Conservation (phyloP, 176 grass and related monocot genomes). For the Triticum turgidum region DNA sequence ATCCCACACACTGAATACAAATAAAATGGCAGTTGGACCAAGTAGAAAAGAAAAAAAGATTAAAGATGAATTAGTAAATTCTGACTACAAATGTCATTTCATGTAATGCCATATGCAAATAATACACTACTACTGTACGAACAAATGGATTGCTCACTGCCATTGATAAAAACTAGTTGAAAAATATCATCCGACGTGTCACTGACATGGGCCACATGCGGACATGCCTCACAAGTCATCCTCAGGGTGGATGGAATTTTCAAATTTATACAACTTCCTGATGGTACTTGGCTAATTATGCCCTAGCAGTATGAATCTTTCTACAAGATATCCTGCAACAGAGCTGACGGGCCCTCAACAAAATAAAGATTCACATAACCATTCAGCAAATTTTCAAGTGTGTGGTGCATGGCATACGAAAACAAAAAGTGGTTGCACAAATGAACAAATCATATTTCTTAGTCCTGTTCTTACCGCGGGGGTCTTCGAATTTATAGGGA, state of each 20-base stretch:
- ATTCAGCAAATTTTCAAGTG: conserved; percentile 5
- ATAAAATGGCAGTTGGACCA: conserved; percentile 14
- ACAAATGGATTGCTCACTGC: neutral
- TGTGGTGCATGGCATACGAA: neutral
- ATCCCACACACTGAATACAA: conserved; percentile 22
- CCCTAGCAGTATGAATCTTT: neutral
- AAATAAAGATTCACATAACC: conserved; percentile 21
- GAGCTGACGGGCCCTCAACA: neutral
- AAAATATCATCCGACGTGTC: neutral
- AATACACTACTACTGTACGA: neutral
- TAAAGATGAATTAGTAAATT: conserved; percentile 7
- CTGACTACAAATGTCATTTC: neutral
- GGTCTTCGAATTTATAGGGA: conserved; percentile 91
- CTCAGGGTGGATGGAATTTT: neutral
- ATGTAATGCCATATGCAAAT: neutral
- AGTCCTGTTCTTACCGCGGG: conserved; percentile 71
- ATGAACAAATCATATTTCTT: conserved; percentile 33
- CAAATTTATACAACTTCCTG: neutral
- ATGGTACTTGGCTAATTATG: neutral
- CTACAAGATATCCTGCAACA: conserved; percentile 11
- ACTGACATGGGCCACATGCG: neutral
- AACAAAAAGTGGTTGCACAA: conserved; percentile 24
- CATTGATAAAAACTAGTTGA: neutral
- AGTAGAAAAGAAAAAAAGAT: neutral
- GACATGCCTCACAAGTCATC: neutral